Evolutionary conservation across 768 basidiomycete genomes (phyloP).

Genomic region (Boletus barrowsii): DNA sequence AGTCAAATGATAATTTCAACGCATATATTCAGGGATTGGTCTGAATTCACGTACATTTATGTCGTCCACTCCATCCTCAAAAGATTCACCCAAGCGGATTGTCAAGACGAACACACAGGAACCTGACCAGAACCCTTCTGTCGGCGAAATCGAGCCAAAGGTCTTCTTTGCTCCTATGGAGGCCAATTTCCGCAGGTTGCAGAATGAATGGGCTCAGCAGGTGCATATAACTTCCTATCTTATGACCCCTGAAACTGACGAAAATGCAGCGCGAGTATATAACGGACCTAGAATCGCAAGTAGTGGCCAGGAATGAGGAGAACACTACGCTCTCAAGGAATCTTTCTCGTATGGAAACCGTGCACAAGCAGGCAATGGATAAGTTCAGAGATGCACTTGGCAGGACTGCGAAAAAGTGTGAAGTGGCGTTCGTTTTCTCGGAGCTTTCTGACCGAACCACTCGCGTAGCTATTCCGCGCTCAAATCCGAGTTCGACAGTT

Average conservation of each 20-base stretch:
- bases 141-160: neutral
- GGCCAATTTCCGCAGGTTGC: neutral
- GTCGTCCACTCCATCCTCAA: neutral
- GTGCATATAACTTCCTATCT: conserved; percentile 2
- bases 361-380: conserved; percentile 11
- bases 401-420: conserved; percentile 21
- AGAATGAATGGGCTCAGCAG: conserved; percentile 10
- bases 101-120: conserved; percentile 10
- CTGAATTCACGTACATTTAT: neutral
- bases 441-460: neutral
- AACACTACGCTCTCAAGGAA: conserved; percentile 8
- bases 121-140: neutral
- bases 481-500: conserved; percentile 27
- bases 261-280: conserved; percentile 18
- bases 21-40: conserved; percentile 16
- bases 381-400: conserved; percentile 19
- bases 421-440: neutral
- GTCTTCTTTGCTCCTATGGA: conserved; percentile 5
- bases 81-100: conserved; percentile 6
- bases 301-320: conserved; percentile 18
- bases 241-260: neutral
- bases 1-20: neutral
- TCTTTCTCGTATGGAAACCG: conserved; percentile 11
- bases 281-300: conserved; percentile 16
- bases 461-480: conserved; percentile 28